Conservation (phyloP, 306 rosid species). For the Medicago truncatula region DNA sequence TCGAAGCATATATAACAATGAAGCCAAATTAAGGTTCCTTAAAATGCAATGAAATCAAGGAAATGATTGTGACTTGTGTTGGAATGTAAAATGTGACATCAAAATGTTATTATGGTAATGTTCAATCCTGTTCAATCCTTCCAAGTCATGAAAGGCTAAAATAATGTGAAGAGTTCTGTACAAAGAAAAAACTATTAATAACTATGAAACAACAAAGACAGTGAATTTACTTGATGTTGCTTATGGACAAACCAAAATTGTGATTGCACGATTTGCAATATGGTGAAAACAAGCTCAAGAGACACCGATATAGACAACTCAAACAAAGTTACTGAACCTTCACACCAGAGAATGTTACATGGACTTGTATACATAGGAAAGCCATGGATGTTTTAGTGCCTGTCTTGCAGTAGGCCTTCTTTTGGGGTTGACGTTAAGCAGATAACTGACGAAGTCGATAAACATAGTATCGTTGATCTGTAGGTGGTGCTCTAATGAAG, state of each 20-base stretch:
- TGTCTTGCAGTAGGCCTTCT: constrained; percentile 77
- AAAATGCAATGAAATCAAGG: constrained; percentile 26
- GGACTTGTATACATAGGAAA: constrained; percentile 63
- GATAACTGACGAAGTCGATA: constrained; percentile 65
- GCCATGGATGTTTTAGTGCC: constrained; percentile 96
- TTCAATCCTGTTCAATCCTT: constrained; percentile 44
- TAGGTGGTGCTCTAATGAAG: constrained; percentile 77
- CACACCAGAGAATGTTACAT: constrained; percentile 40
- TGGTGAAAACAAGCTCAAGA: constrained; percentile 28
- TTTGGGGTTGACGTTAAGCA: constrained; percentile 78
- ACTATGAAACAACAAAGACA: not conserved
- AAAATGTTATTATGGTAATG: constrained; percentile 42
- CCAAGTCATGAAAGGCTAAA: constrained; percentile 43
- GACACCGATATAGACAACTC: constrained; percentile 30
- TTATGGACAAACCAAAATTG: constrained; percentile 57
- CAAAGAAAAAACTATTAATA: constrained; percentile 47
- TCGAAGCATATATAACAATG: not conserved
- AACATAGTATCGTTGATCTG: constrained; percentile 64
- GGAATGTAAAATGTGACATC: constrained; percentile 26
- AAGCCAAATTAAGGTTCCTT: constrained; percentile 10
- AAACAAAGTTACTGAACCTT: constrained; percentile 27
- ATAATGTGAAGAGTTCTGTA: constrained; percentile 43
- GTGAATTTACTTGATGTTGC: constrained; percentile 36
- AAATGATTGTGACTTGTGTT: not conserved
- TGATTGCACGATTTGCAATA: constrained; percentile 44